Evolutionary conservation across 2,329 filamentous ascomycete genomes (phyloP).

Genomic region (Lojkania enalia): DNA sequence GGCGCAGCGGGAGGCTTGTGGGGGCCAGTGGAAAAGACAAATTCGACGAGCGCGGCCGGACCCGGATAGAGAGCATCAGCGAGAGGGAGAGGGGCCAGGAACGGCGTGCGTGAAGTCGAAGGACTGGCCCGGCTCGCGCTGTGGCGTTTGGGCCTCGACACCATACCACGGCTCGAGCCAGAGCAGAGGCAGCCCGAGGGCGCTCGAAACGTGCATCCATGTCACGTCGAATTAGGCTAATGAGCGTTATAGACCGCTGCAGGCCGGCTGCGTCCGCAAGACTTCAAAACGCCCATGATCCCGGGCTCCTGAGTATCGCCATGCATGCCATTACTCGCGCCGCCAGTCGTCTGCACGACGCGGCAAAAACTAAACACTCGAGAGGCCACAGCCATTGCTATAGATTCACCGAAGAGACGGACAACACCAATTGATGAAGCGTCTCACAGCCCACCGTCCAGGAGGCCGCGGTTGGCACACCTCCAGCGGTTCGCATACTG

Average conservation of each 20-base stretch:
- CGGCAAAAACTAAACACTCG: constrained; percentile 24
- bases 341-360: constrained; percentile 21
- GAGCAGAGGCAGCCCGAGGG: not conserved
- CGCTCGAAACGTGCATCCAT: constrained; percentile 23
- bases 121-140: not conserved
- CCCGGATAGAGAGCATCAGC: not conserved
- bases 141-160: not conserved
- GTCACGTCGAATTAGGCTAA: constrained; percentile 43
- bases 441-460: too few species aligned
- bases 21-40: too few species aligned
- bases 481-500: not conserved
- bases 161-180: not conserved
- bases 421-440: too few species aligned
- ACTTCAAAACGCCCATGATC: constrained; percentile 9
- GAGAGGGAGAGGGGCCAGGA: not conserved
- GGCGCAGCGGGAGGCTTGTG: constrained; percentile 7
- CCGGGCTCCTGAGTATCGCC: too few species aligned
- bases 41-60: not conserved
- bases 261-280: constrained; percentile 34
- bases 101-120: not conserved
- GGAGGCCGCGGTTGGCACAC: too few species aligned
- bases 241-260: constrained; percentile 36
- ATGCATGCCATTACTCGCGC: constrained; percentile 17
- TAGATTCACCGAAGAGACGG: too few species aligned
- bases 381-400: too few species aligned